Evolutionary conservation across 352 stramenopile genomes (phyloP).

Genomic region (Globisporangium cederbergense): DNA sequence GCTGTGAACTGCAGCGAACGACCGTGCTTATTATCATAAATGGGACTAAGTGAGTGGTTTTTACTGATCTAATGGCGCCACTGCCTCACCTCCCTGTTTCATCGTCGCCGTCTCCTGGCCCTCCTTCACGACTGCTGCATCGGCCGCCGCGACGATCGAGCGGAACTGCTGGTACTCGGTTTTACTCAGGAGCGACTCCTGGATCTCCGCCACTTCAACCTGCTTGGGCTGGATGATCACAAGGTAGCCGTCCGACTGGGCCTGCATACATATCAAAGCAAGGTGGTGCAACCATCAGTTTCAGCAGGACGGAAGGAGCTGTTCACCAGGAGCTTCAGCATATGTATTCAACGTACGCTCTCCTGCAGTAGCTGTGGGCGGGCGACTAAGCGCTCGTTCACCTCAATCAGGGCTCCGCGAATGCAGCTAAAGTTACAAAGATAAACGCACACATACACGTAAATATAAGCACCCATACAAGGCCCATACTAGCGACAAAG

Average conservation of each 20-base stretch:
- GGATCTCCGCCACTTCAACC: conserved; percentile 73
- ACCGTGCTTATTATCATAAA: conserved; percentile 12
- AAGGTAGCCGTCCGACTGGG: conserved; percentile 71
- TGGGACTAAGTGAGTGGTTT: not conserved
- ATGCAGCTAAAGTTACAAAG: conserved; percentile 49
- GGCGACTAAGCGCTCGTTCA: conserved; percentile 64
- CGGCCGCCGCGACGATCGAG: conserved; percentile 23
- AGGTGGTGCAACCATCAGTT: conserved; percentile 3
- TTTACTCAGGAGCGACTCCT: conserved; percentile 77
- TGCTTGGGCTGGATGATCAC: conserved; percentile 84
- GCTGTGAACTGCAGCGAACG: not conserved
- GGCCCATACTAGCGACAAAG: not conserved
- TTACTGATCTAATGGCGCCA: conserved; percentile 11
- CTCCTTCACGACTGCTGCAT: not conserved
- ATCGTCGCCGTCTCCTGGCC: not conserved
- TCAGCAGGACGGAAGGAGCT: not conserved
- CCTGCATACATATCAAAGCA: conserved; percentile 21
- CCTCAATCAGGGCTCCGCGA: conserved; percentile 70
- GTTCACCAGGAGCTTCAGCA: not conserved
- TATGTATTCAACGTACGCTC: conserved; percentile 21
- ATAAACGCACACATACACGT: not conserved
- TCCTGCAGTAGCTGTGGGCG: conserved; percentile 61
- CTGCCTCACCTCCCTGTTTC: conserved; percentile 7
- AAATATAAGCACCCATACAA: not conserved
- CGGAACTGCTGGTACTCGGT: conserved; percentile 74